Evolutionary conservation across 768 basidiomycete species (phyloP), one percentile per base, ranked within the genome.

Genomic region (Boletus speciosus): DNA sequence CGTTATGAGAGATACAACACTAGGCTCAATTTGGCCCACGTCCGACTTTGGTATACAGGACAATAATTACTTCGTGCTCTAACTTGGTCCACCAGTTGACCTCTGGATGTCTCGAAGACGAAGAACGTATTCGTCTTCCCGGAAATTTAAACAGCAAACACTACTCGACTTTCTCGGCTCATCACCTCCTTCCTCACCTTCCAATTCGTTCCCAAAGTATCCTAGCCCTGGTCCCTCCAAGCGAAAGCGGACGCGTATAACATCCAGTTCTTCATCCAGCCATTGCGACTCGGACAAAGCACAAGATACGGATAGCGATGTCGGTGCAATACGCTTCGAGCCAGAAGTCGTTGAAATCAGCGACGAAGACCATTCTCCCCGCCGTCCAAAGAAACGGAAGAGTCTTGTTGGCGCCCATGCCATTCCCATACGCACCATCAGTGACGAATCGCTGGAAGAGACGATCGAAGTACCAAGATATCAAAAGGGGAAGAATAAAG

Each of bases 321-420:
- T 83, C 38, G 76, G 73, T 15, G 76, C 71, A 27, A 83, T 86
- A 46, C 77, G 63, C 41, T 79, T 87, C 47, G 79, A 78, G 54
- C 71, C 77, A 16, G 56, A 71, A 27, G 44, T 38, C 31, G 9
- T 51, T 4, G 60, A 60, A n/a, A 43, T 57, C 44, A 64, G 61
- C 50, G 68, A 66, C 25, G 61, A 65, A 49, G 66, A 65, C 31
- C 56, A 58, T 27, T 60, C 63, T 12, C 65, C 69, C 34, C 65
- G 59, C 49, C 61, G 62, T 40, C 66, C 65, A 31, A 69, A 60
- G 54, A 52, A 51, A 51, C 56, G 50, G 35, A 63, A 46, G 44
- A 47, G 45, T 38, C 55, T 56, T 14, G 44, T 27, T 3, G 55
- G 60, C 16, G 55, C 56, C 15, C 62, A 66, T 47, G n/a, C 23